These are phyloP conservation scores for Corymbia maculata DNA, from an alignment of 345 rosid species.

Conservation along the genomic window DNA sequence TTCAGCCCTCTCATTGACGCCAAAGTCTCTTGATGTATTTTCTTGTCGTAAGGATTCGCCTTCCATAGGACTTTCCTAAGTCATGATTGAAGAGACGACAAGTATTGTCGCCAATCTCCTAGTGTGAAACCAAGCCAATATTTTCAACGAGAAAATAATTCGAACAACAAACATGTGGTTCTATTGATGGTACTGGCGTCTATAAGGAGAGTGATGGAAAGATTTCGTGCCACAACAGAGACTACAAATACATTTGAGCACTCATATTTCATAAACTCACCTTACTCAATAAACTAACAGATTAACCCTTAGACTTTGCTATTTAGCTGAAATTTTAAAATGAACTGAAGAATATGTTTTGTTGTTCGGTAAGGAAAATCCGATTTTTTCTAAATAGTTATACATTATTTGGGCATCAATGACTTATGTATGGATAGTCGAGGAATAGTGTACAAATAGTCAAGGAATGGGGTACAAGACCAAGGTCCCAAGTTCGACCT, in stretches of 20 bases:
- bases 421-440: fast-evolving
- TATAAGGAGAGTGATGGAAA: not conserved
- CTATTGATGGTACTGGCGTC: not conserved
- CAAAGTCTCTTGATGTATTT: not conserved
- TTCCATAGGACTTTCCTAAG: not conserved
- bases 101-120: not conserved
- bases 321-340: no score
- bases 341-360: no score
- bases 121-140: not conserved
- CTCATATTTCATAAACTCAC: not conserved
- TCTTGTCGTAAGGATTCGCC: not conserved
- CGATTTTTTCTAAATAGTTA: not conserved
- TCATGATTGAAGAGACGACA: not conserved
- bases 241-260: not conserved
- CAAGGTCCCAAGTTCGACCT: fast-evolving
- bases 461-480: fast-evolving
- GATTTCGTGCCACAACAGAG: not conserved
- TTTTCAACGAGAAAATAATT: fast-evolving
- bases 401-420: not conserved
- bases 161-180: not conserved
- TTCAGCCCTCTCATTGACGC: not conserved
- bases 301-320: not conserved
- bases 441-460: fast-evolving
- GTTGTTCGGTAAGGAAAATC: not conserved
- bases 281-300: not conserved